These are phyloP conservation scores for Halophytophthora batemanensis DNA, from an alignment of 352 stramenopile genomes.

Conservation along the genomic window DNA sequence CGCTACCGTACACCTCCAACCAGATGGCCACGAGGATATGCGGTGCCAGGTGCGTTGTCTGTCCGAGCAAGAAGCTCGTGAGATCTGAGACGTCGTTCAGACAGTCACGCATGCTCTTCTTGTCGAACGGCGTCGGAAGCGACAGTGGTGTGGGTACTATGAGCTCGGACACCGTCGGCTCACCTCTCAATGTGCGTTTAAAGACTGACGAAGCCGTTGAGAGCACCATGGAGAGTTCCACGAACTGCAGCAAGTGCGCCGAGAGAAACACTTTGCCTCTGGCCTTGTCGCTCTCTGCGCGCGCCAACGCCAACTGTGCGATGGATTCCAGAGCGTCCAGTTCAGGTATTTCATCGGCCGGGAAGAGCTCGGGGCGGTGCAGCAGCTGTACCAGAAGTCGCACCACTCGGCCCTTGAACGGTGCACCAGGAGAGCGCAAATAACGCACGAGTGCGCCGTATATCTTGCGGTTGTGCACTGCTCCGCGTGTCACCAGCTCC, in stretches of 20 bases:
- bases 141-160: conserved; percentile 19
- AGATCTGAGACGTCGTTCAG: conserved; percentile 56
- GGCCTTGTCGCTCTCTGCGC: conserved; percentile 55
- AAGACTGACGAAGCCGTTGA: conserved; percentile 37
- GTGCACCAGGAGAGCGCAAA: conserved; percentile 67
- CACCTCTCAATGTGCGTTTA: conserved; percentile 19
- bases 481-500: conserved; percentile 56
- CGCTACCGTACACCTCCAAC: conserved; percentile 74
- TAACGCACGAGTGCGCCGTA: conserved; percentile 81
- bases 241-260: conserved; percentile 66
- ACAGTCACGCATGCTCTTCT: conserved; percentile 33
- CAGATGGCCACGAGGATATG: conserved; percentile 68
- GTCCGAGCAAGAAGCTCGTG: conserved; percentile 57
- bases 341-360: conserved; percentile 50
- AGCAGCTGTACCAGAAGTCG: conserved; percentile 76
- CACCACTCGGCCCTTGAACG: conserved; percentile 78
- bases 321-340: conserved; percentile 64
- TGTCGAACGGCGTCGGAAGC: conserved; percentile 42
- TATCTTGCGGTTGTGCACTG: conserved; percentile 80
- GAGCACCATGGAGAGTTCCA: conserved; percentile 73
- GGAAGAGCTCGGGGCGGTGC: conserved; percentile 58
- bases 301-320: conserved; percentile 46
- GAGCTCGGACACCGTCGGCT: neutral
- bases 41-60: conserved; percentile 38
- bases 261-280: conserved; percentile 72